Base-by-base conservation (phyloP, 140 eudicot genomes). In the Cichorium intybus region DNA sequence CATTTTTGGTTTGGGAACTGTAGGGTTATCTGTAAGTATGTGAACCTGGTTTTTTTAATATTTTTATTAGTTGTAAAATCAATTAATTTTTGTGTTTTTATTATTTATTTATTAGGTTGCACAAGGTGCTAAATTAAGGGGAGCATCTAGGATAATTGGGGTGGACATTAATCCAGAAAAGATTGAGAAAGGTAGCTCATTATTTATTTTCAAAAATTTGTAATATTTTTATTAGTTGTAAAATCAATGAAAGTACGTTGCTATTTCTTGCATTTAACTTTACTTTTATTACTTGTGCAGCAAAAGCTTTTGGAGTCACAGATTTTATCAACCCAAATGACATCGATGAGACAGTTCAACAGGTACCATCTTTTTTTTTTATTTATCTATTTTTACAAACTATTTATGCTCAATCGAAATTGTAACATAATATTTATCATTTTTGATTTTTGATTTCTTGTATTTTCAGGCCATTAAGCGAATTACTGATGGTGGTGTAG, bases 1-100 rank as follows among this genome's bases (percentile, higher is more conserved):
- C 63, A 80, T 94, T 66, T 89, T 86, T 75, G 99, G 99, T 54
- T 77, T 94, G 39, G 99, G 99, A 84, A 94, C 99, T 60, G 97
- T 89, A 15, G 99, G 99, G 17, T 94, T 94, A 69, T 84, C 97
- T 29, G 97, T 94, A 75, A 78, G 99, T 75, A 64, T n/a, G 35
- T 12, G 2, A 15, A 72, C 45, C 20, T 60, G 10, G 16, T 75
- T 14, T 8, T 59, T 27, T 55, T n/a, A n/a, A 51, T 18, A 10
- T 26, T 15, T 45, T 50, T 57, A 7, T 68, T 22, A 58, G 15
- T 26, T 54, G 27, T 22, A 48, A 49, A 17, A 14, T 62, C 20
- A 46, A 24, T 64, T 20, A 4, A 37, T 27, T 17, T 12, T 62
- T 47, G 37, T 27, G 4, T 50, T 21, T 26, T 10, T 33, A 2